phyloP scores from a whole-genome alignment of 208 protist species.

The Acanthamoeba divionensis region DNA sequence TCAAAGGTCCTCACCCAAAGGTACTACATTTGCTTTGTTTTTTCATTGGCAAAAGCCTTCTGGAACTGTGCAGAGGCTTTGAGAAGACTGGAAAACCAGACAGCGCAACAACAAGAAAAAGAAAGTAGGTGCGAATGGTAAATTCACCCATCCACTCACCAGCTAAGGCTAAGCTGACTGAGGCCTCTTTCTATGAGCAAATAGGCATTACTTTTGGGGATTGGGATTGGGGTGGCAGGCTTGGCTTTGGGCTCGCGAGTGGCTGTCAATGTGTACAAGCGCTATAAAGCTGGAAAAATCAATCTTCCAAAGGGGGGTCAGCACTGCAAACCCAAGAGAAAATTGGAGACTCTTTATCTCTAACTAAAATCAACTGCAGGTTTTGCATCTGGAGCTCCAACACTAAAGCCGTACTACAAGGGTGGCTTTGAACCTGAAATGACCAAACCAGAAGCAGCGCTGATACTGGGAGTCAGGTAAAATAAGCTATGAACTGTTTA shows the following conservation, averaged over 20 bases:
- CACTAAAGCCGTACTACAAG: slow-evolving; percentile 33
- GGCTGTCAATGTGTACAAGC: background rate
- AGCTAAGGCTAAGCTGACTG: too few species aligned
- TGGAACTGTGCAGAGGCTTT: too few species aligned
- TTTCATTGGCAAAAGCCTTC: too few species aligned
- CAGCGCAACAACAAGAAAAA: too few species aligned
- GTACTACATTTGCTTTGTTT: too few species aligned
- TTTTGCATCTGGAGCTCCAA: background rate
- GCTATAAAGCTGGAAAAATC: background rate
- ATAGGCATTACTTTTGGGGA: background rate
- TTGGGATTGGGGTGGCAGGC: background rate
- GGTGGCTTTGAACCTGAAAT: slow-evolving; percentile 52
- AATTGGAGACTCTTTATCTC: background rate
- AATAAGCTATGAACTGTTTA: too few species aligned
- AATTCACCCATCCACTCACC: too few species aligned
- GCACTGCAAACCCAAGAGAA: background rate
- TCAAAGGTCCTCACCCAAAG: too few species aligned
- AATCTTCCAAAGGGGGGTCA: slow-evolving; percentile 1
- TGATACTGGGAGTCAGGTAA: slow-evolving; percentile 39
- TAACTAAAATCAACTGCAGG: background rate
- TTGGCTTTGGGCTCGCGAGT: background rate
- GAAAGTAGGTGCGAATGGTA: too few species aligned
- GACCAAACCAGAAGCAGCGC: slow-evolving; percentile 30
- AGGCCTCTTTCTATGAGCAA: background rate
- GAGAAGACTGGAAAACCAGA: too few species aligned